Evolutionary conservation across 345 rosid species (phyloP), one percentile per base, ranked within the genome.

Genomic region (Garcia nutans): DNA sequence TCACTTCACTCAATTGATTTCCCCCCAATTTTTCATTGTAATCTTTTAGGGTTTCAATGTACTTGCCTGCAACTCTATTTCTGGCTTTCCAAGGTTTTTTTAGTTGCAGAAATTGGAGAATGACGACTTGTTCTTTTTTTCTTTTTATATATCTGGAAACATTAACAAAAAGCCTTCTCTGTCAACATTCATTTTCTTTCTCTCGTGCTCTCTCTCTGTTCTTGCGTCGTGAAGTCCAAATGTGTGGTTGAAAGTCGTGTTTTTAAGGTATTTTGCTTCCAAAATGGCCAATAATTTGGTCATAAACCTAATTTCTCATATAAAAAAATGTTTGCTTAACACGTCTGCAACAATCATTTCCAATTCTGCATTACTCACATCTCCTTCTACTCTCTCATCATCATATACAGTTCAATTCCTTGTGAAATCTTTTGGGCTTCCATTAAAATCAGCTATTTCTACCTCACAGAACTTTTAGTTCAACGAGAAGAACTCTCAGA

Each of bases 401-500:
- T 50, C 68, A 20, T 75, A 37, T 33, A 61, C 77, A 6, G 73
- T 19, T 24, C 65, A 72, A 12, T 78, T 26, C 70, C 76, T 75
- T 0, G 52, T 75, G 26, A 76, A 68, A 6, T 78, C 81, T 52
- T 79, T 73, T 20, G 84, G 79, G 52, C 78, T 78, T 73, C 64
- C 82, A 24, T 45, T 71, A 1, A 16, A 72, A 57, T 70, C 78
- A 22, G 78, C 86, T 12, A n/a, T 76, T 70, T 60, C 74, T 3
- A 67, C 50, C 54, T 78, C 86, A 37, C 42, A 9, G 2, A 65
- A 70, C 41, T 65, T 65, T 72, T 76, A 65, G 4, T 70, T 73
- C n/a, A 22, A 69, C 22, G 73, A 58, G 52, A 65, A 56, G 0
- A 59, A 54, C 15, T 65, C 11, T 49, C 71, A 61, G 47, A 68